Conservation (phyloP, 176 grass and related monocot species). For the Ampelocalamus luodianensis region DNA sequence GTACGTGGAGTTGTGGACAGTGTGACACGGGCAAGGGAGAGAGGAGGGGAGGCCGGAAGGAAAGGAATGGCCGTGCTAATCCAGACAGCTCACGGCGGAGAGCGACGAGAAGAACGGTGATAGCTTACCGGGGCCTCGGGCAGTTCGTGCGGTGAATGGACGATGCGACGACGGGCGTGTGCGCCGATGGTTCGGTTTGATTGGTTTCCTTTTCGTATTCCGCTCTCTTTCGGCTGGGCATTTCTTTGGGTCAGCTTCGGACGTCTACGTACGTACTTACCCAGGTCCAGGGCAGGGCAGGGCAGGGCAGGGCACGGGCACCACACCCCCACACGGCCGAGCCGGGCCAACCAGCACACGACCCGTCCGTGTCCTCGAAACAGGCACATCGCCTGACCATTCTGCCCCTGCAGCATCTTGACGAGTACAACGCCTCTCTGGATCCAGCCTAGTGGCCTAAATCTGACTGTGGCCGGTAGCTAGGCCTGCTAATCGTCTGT, state of each 20-base stretch:
- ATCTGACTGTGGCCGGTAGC: not conserved
- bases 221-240: not conserved
- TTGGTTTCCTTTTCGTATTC: slow-evolving; percentile 4
- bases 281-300: not conserved
- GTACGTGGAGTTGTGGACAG: too few relatives aligned
- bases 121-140: not conserved
- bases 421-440: not conserved
- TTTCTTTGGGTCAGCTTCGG: slow-evolving; percentile 53
- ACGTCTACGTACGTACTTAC: slow-evolving; percentile 49
- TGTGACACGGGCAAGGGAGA: not conserved
- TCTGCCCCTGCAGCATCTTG: slow-evolving; percentile 3
- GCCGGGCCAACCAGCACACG: slow-evolving; percentile 9
- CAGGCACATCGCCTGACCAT: not conserved
- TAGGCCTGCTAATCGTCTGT: too few relatives aligned
- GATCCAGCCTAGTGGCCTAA: not conserved
- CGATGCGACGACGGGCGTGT: slow-evolving; percentile 10
- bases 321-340: not conserved
- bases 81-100: slow-evolving; percentile 49
- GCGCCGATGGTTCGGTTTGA: not conserved
- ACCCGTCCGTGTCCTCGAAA: not conserved
- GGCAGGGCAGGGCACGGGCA: too few relatives aligned
- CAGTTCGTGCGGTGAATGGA: slow-evolving; percentile 2
- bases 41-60: too few relatives aligned
- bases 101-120: not conserved
- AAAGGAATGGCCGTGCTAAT: slow-evolving; percentile 46